These are phyloP conservation scores for Leccinum subgranulosum DNA, from an alignment of 768 basidiomycete species.

Conservation along the genomic window DNA sequence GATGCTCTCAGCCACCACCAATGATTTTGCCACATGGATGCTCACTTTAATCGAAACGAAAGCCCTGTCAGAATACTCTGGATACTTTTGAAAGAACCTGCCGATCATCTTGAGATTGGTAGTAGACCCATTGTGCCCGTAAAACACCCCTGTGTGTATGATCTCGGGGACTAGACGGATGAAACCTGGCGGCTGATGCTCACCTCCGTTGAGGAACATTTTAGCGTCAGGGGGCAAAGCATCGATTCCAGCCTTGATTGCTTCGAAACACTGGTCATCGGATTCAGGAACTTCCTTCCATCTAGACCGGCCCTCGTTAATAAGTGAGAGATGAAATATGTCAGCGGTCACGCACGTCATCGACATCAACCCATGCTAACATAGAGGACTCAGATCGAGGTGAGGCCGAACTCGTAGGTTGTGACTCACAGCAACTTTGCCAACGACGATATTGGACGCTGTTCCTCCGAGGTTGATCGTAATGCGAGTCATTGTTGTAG, in stretches of 20 bases:
- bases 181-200: not conserved
- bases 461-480: constrained; percentile 39
- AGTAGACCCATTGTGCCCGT: constrained; percentile 39
- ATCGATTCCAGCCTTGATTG: constrained; percentile 42
- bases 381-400: not conserved
- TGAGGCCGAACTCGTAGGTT: not conserved
- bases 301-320: not conserved
- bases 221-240: constrained; percentile 42
- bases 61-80: constrained; percentile 31
- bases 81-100: constrained; percentile 44
- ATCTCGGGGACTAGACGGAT: constrained; percentile 38
- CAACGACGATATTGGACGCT: constrained; percentile 33
- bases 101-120: constrained; percentile 49
- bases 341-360: constrained; percentile 40
- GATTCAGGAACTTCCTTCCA: constrained; percentile 1
- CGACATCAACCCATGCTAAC: constrained; percentile 53
- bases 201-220: constrained; percentile 51
- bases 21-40: constrained; percentile 23
- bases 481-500: constrained; percentile 29
- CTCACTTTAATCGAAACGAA: constrained; percentile 36
- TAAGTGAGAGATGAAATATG: not conserved
- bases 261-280: constrained; percentile 40
- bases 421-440: constrained; percentile 34
- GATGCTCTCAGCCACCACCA: constrained; percentile 28
- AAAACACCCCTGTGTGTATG: constrained; percentile 48